A percentile compares a stretch with the other conserved stretches of the same genome.
Evolutionary conservation across 228 moss, liverwort and hornwort genomes (phyloP).

Genomic region (Sphagnum magellanicum): DNA sequence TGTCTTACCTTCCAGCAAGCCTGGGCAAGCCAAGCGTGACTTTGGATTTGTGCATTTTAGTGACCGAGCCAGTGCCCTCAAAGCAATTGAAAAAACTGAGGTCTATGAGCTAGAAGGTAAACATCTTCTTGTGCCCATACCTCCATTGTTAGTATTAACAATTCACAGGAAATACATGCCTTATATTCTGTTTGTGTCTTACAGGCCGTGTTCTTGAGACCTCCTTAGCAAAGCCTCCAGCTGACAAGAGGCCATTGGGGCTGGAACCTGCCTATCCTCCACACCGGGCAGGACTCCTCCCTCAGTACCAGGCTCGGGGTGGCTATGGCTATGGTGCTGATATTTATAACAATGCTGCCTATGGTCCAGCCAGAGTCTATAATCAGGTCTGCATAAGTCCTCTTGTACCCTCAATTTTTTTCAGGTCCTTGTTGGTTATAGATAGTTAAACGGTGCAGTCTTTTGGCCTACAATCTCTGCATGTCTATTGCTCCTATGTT

Average conservation of each 20-base stretch:
- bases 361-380: conserved; percentile 83
- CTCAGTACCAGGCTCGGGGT: conserved; percentile 85
- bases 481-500: too few species aligned
- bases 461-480: too few species aligned
- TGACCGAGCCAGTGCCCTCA: conserved; percentile 87
- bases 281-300: conserved; percentile 87
- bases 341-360: conserved; percentile 68
- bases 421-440: not conserved
- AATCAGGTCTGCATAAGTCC: conserved; percentile 49
- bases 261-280: conserved; percentile 90
- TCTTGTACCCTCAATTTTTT: not conserved
- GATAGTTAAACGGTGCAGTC: not conserved
- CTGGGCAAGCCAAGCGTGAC: conserved; percentile 96
- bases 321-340: conserved; percentile 87
- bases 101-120: conserved; percentile 92
- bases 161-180: not conserved
- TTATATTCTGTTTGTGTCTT: not conserved
- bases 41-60: conserved; percentile 96
- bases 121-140: not conserved
- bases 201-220: conserved; percentile 90
- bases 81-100: conserved; percentile 95
- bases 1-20: conserved; percentile 87
- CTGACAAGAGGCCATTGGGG: conserved; percentile 89
- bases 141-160: not conserved
- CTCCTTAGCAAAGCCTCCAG: conserved; percentile 94